These are phyloP conservation scores for Ustilago tritici DNA, from an alignment of 1,284 basidiomycete genomes.

Conservation along the genomic window DNA sequence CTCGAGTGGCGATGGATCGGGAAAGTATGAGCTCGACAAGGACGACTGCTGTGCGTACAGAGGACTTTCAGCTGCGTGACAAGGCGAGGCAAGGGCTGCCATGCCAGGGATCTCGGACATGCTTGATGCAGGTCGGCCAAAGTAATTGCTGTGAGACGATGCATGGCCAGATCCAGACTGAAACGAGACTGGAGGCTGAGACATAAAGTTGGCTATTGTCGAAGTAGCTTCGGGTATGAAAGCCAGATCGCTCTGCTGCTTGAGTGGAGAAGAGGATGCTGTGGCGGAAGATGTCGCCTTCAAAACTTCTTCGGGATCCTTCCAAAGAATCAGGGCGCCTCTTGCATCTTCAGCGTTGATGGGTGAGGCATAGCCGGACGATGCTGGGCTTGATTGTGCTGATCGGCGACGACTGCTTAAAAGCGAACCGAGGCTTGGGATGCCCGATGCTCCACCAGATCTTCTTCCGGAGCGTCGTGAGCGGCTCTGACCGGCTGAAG, in stretches of 20 bases:
- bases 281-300: conserved; percentile 16
- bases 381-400: conserved; percentile 38
- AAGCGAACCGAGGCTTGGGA: conserved; percentile 27
- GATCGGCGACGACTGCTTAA: conserved; percentile 36
- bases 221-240: conserved; percentile 11
- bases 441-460: conserved; percentile 20
- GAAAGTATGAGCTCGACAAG: conserved; percentile 51
- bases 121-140: background rate
- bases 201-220: conserved; percentile 25
- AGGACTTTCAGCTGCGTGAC: conserved; percentile 31
- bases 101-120: conserved; percentile 21
- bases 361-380: conserved; percentile 46
- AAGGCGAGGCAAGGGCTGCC: conserved; percentile 17
- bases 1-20: conserved; percentile 24
- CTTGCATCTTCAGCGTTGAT: conserved; percentile 44
- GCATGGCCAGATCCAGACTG: conserved; percentile 11
- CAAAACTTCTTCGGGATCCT: conserved; percentile 48
- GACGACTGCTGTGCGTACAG: conserved; percentile 51
- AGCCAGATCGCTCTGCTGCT: conserved; percentile 21
- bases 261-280: conserved; percentile 20
- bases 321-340: conserved; percentile 48
- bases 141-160: background rate
- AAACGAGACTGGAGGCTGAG: conserved; percentile 38
- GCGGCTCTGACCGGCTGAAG: conserved; percentile 5
- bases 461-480: conserved; percentile 34